A percentile compares a stretch with the other conserved stretches of the same genome.
Conservation (phyloP, 306 rosid genomes). For the Abrus pulchellus region DNA sequence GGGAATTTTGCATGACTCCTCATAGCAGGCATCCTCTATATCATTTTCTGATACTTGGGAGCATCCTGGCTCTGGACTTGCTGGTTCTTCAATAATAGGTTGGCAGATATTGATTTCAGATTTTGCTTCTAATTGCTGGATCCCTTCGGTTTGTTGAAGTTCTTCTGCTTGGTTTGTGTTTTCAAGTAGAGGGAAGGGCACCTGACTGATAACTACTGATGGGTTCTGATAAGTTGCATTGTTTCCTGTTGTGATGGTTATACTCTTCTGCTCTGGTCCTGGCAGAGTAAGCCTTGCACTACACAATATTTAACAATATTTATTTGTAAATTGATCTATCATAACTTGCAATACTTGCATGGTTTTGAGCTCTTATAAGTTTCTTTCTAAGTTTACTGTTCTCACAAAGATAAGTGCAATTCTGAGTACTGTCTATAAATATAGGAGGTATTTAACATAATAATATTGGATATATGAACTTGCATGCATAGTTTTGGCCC, state of each 20-base stretch:
- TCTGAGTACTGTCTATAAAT: neutral
- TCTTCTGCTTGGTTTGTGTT: conserved; percentile 49
- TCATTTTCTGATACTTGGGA: conserved; percentile 56
- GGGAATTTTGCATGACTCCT: conserved; percentile 78
- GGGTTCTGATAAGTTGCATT: conserved; percentile 50
- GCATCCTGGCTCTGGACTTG: conserved; percentile 80
- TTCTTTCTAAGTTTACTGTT: conserved; percentile 36
- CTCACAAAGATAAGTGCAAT: neutral
- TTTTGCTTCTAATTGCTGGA: conserved; percentile 49
- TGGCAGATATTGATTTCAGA: conserved; percentile 54
- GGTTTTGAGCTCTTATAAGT: conserved; percentile 26
- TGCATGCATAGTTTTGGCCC: conserved; percentile 9
- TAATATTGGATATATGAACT: neutral
- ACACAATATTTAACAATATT: conserved; percentile 56
- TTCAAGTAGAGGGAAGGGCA: conserved; percentile 64
- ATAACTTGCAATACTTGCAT: conserved; percentile 37
- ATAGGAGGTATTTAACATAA: conserved; percentile 7
- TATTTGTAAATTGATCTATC: conserved; percentile 50
- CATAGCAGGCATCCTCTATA: conserved; percentile 72
- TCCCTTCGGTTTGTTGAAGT: conserved; percentile 48
- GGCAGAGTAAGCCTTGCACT: conserved; percentile 95
- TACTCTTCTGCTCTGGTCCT: conserved; percentile 76
- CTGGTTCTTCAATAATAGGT: conserved; percentile 88
- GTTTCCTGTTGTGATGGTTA: conserved; percentile 57
- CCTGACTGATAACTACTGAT: conserved; percentile 41